Evolutionary conservation across 306 rosid species (phyloP), one percentile per base, ranked within the genome.

Genomic region (Cicer arietinum): DNA sequence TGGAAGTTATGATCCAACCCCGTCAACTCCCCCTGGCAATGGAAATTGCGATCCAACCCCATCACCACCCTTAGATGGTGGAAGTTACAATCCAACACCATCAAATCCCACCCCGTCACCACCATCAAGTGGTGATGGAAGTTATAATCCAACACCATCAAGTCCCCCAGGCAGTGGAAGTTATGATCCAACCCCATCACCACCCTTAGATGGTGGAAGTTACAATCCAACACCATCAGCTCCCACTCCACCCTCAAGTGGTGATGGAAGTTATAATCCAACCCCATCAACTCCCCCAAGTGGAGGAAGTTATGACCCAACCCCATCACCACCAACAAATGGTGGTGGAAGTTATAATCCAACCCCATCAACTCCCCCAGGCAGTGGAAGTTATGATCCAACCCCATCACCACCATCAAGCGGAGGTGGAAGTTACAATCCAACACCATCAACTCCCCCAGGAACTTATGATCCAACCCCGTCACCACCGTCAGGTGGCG

Each of bases 211-310:
- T 10, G 66, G 82, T 40, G 89, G 96, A 83, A 40, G 89, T 85
- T 61, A 84, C 42, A 60, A 71, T 59, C 90, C 69, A 78, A 78
- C 81, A 9, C 81, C 81, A 37, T 35, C 76, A 57, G 6, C 68
- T 60, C 53, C 61, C 76, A 74, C 79, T 6, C 78, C 78, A 3
- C 79, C 79, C 8, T 8, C 79, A 1, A 42, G 43, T 1, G 35
- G 69, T 3, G 62, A 81, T 30, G 88, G 94, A 82, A 41, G 87
- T 79, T 58, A 71, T 35, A 59, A 73, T 57, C 90, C 90, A 51
- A 76, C 85, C 7, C 94, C 91, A 17, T 61, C 92, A 77, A 52
- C 92, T 6, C 96, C 92, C 10, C n/a, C 87, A 47, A 76, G 76
- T 5, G 67, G 85, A 7, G 77, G 79, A 52, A 79, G 70, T 10